Evolutionary conservation across 169 alveolate species (phyloP), one percentile per base, ranked within the genome.

Genomic region (Theileria equi): DNA sequence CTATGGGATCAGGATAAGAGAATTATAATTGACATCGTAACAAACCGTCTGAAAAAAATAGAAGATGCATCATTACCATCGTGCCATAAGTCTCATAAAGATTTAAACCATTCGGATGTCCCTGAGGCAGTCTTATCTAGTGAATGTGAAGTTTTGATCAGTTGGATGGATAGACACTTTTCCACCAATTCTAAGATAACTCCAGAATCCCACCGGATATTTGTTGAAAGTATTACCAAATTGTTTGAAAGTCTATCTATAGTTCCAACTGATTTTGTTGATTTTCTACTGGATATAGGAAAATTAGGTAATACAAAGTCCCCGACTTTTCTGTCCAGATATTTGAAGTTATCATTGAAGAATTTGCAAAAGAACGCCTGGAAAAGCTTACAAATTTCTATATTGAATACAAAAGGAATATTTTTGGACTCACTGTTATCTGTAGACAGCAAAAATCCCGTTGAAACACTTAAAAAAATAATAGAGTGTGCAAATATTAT

Each of bases 1-100:
- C 81, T 63, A 17, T 74, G 84, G 84, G 84, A 74, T 29, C 64
- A 65, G 5, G 84, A 74, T 29, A 74, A 74, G 47, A 64, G 62
- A 28, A 71, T 50, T 4, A 71, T 74, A 7, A 55, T 74, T 13
- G 84, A 74, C 29, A 74, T 68, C 38, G 55, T 74, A n/a, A 62
- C 49, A 48, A 74, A 44, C 38, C 16, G 80, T 11, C 7, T 45
- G 38, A 11, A 26, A 16, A 1, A 47, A 32, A 2, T 4, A 44
- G 16, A n/a, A 19, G 2, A 49, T 50, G 19, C 55, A 34, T 8
- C 50, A 43, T 28, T 21, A 16, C 25, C 23, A 35, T 16, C 21
- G 38, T 5, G 21, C 5, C n/a, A 16, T 0, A 11, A 73, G 41
- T 13, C 55, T 52, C 5, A 40, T 59, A 0, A 0, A 59, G 3